These are phyloP conservation scores for Bryoglossum gracile DNA, from an alignment of 495 filamentous ascomycete species.

Conservation along the genomic window DNA sequence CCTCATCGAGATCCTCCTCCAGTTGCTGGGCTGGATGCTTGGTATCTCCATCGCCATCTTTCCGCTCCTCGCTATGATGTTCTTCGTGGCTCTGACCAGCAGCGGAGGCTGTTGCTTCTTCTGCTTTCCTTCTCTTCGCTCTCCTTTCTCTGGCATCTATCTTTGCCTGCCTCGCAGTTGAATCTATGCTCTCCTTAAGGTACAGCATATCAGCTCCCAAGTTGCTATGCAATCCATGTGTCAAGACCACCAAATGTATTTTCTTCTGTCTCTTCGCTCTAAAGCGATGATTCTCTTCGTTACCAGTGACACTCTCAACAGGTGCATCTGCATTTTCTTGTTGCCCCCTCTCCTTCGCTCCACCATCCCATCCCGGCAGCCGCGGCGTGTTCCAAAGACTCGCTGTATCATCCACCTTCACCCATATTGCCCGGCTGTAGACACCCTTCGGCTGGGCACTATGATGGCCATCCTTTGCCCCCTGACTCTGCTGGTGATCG, in stretches of 20 bases:
- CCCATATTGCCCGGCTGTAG: constrained; percentile 64
- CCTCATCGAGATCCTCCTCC: constrained; percentile 29
- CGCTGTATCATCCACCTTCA: constrained; percentile 79
- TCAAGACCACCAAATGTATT: constrained; percentile 85
- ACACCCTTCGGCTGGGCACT: constrained; percentile 59
- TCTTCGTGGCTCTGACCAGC: constrained; percentile 5
- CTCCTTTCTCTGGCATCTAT: constrained; percentile 50
- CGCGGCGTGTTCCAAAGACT: constrained; percentile 84
- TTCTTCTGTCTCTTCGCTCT: constrained; percentile 51
- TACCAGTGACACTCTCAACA: constrained; percentile 16
- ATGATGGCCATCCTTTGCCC: constrained; percentile 40
- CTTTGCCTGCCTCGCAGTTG: constrained; percentile 61
- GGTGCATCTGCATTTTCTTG: constrained; percentile 8
- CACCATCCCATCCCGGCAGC: constrained; percentile 59
- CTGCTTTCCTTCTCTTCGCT: constrained; percentile 34
- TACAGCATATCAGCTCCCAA: constrained; percentile 96
- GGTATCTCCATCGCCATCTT: constrained; percentile 14
- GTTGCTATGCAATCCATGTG: constrained; percentile 94
- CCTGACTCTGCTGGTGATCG: constrained; percentile 56
- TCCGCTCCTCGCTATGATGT: constrained; percentile 10
- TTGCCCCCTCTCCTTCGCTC: constrained; percentile 22
- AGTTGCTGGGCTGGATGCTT: constrained; percentile 18
- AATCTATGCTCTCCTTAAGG: constrained; percentile 93
- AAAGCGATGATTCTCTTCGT: constrained; percentile 20
- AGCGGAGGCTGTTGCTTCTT: constrained; percentile 13